Percentiles rank a stretch among this genome's conserved stretches.
These are phyloP conservation scores for Fusarium algeriense DNA, from an alignment of 2,329 filamentous ascomycete genomes.

Conservation along the genomic window DNA sequence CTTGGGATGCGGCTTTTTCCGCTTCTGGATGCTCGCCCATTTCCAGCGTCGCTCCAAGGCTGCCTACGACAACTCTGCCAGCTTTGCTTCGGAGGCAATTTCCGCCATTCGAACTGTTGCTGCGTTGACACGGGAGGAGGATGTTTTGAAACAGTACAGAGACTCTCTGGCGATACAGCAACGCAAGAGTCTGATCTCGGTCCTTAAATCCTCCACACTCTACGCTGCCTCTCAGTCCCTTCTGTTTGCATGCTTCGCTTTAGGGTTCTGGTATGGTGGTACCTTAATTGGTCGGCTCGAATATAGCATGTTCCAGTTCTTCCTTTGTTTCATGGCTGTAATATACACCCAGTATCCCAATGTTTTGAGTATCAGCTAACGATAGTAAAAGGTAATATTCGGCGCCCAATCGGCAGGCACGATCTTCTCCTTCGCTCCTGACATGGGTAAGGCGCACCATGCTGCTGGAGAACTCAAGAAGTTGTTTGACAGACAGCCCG, in stretches of 20 bases:
- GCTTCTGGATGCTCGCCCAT: conserved; percentile 84
- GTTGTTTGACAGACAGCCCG: conserved; percentile 84
- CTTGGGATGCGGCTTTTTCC: conserved; percentile 84
- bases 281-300: conserved; percentile 77
- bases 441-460: conserved; percentile 93
- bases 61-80: conserved; percentile 83
- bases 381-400: background rate
- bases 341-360: conserved; percentile 67
- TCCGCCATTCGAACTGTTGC: conserved; percentile 95
- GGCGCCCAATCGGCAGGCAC: conserved; percentile 85
- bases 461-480: conserved; percentile 84
- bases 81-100: conserved; percentile 92
- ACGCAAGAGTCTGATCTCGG: conserved; percentile 75
- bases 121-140: conserved; percentile 85
- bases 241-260: conserved; percentile 84
- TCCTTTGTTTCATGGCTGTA: conserved; percentile 87
- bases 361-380: background rate
- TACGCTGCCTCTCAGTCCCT: conserved; percentile 89
- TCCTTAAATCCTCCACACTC: conserved; percentile 80
- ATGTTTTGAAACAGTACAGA: conserved; percentile 81
- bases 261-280: conserved; percentile 94
- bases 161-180: conserved; percentile 75
- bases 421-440: conserved; percentile 89
- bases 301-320: conserved; percentile 88
- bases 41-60: conserved; percentile 84